Evolutionary conservation across 108 stramenopile species (phyloP).

Genomic region (Skeletonema menzelii): DNA sequence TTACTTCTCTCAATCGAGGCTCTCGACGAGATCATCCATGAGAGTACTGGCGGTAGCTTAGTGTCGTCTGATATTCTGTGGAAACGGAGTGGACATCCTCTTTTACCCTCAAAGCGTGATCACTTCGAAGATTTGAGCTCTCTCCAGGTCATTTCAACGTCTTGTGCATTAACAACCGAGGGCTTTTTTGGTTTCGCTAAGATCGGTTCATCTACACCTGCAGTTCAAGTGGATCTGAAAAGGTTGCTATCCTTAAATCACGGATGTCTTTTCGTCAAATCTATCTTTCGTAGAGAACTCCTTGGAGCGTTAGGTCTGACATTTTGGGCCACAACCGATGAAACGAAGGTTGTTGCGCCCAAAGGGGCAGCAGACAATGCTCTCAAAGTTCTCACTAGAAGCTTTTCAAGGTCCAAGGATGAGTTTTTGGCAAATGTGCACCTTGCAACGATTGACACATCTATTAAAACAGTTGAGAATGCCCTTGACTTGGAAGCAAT

Average conservation of each 20-base stretch:
- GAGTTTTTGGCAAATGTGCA: constrained; percentile 37
- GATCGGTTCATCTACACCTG: constrained; percentile 25
- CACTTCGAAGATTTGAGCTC: constrained; percentile 52
- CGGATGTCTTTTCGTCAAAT: constrained; percentile 58
- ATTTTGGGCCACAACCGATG: constrained; percentile 79
- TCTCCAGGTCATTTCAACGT: constrained; percentile 44
- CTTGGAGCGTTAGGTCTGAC: constrained; percentile 76
- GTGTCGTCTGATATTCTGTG: constrained; percentile 53
- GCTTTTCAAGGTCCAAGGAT: constrained; percentile 6
- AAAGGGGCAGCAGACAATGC: constrained; percentile 20
- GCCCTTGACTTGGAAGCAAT: constrained; percentile 54
- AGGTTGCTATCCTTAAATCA: constrained; percentile 53
- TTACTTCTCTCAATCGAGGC: constrained; percentile 42
- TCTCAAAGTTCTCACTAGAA: constrained; percentile 25
- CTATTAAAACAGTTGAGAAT: constrained; percentile 69
- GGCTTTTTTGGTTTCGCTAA: constrained; percentile 46
- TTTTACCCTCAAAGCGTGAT: constrained; percentile 54
- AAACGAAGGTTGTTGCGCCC: constrained; percentile 35
- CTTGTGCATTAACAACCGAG: constrained; percentile 42
- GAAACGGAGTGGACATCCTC: constrained; percentile 76
- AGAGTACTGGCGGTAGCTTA: constrained; percentile 40
- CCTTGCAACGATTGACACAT: constrained; percentile 54
- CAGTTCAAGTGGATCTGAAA: constrained; percentile 38
- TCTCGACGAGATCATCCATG: constrained; percentile 58
- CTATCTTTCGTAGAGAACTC: constrained; percentile 51